Conservation (phyloP, 1,139 yeast species). For the Yamadazyma siamensis region DNA sequence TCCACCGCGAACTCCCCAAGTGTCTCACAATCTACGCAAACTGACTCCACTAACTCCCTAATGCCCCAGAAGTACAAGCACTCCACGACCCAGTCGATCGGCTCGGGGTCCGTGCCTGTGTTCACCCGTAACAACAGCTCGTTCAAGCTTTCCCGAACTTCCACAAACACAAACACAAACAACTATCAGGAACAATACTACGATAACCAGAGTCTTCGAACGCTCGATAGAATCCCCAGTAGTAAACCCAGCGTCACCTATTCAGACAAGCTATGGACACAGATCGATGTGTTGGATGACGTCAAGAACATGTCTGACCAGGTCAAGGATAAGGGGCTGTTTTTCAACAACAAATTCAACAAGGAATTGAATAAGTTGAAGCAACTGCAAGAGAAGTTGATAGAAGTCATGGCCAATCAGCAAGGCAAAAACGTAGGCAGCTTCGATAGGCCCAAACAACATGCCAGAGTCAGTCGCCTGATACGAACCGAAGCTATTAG, state of each 20-base stretch:
- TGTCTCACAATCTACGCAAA: no score
- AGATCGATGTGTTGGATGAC: conserved; percentile 81
- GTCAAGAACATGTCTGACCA: conserved; percentile 64
- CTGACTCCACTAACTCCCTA: no score
- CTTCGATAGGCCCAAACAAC: conserved; percentile 6
- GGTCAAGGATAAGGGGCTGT: conserved; percentile 50
- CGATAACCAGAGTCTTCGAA: conserved; percentile 29
- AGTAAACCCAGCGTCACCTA: conserved; percentile 51
- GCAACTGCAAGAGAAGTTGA: conserved; percentile 55
- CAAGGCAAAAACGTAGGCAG: conserved; percentile 19
- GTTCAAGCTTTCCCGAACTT: conserved; percentile 23
- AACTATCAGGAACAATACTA: conserved; percentile 6
- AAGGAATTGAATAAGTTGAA: conserved; percentile 55
- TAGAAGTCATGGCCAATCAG: conserved; percentile 52
- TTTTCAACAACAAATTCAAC: conserved; percentile 62
- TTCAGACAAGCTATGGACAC: conserved; percentile 83
- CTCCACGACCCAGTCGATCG: conserved; percentile 4
- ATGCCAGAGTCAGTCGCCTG: background rate
- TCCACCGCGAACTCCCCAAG: no score
- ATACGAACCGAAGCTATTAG: conserved; percentile 4
- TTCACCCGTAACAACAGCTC: conserved; percentile 15
- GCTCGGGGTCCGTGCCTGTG: conserved; percentile 8
- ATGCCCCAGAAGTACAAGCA: no score
- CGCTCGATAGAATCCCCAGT: conserved; percentile 45
- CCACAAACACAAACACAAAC: conserved; percentile 21